Base-by-base conservation (phyloP, 2,329 filamentous ascomycete genomes). In the Ophiostoma angusticollis region DNA sequence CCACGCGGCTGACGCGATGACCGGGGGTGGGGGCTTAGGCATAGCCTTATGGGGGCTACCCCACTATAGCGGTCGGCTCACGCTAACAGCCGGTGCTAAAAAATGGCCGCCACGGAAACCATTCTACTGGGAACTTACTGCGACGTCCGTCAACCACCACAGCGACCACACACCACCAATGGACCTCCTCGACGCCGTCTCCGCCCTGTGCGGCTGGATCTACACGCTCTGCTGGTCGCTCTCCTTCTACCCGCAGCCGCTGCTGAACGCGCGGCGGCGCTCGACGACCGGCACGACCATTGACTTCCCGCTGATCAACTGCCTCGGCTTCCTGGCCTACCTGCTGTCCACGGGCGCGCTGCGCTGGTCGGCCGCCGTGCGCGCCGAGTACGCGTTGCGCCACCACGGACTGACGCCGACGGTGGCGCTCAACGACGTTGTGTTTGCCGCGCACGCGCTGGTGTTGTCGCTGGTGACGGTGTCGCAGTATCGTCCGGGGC, bases 161-260 rank as follows among this genome's bases (percentile, higher is more conserved):
- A 25, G 29, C 36, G 9, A 38, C 24, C 29, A 24, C 27, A 6
- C 21, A 12, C 25, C 11, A n/a, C 9, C 22, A 17, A 50, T 51
- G 49, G 41, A 40, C 17, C 18, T 73, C 46, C 65, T 77, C 42
- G 49, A 56, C 22, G 50, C 66, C 41, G 39, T 74, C 14, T 76
- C 71, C 36, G 69, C 64, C 53, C 53, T 80, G 23, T 73, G 83
- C 50, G 82, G 82, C 58, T 86, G 82, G 80, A 61, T 79, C 53
- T 87, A 87, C 60, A 79, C 74, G 47, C 47, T 78, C 35, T 76
- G 72, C 58, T 91, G 89, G 89, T 89, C 83, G 11, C 62, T 79
- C 13, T 93, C 85, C 13, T 96, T 95, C 63, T 96, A 96, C 58
- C 87, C 89, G 2, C 91, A 96, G 56, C 76, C 82, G 6, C 61